Base-by-base conservation (phyloP, 2,329 filamentous ascomycete species). In the Cladosporium cucumerinum region DNA sequence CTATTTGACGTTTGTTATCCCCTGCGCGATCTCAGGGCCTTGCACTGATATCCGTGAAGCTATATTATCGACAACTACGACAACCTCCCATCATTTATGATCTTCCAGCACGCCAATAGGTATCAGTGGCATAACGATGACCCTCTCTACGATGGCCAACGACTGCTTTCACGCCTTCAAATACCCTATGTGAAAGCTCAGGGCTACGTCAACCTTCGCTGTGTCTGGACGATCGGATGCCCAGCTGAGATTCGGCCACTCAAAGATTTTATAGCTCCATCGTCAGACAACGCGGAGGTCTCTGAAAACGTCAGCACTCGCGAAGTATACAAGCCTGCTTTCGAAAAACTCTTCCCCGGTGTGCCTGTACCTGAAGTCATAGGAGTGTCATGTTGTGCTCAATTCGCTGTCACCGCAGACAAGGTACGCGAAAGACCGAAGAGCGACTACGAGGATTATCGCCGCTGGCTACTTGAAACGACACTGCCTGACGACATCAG, bases 21-120 rank as follows among this genome's bases (percentile, higher is more conserved):
- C 10, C 21, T 16, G 0, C n/a, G n/a, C 36, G 28, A 14, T 3
- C 18, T 18, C 23, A 10, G 12, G 14, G 39, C 61, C 23, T 66
- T 16, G 32, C 4, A 16, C 36, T 59, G 8, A 59, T 16, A 16
- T 28, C 3, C 36, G 1, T 26, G 36, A 80, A 51, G 78, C 23
- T 79, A 76, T 66, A 79, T 80, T 25, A 81, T 86, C 71, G 84
- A 86, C 72, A 81, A 85, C 72, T 88, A 88, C 74, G 79, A 87
- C 69, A 69, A 76, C 3, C 80, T 88, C 4, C 81, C 85, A 2
- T 81, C 68, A 70, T 77, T 85, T 48, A 80, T 86, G 65, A 81
- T 88, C 67, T 86, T 89, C 73, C 80, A 85, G 67, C 86, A 88
- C 70, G 81, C 84, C 21, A 81, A 86, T 62, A 81, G 85, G 52